A percentile compares a stretch with the other conserved stretches of the same genome.
Evolutionary conservation across 2,329 filamentous ascomycete genomes (phyloP).

Genomic region (Fusarium sp.): DNA sequence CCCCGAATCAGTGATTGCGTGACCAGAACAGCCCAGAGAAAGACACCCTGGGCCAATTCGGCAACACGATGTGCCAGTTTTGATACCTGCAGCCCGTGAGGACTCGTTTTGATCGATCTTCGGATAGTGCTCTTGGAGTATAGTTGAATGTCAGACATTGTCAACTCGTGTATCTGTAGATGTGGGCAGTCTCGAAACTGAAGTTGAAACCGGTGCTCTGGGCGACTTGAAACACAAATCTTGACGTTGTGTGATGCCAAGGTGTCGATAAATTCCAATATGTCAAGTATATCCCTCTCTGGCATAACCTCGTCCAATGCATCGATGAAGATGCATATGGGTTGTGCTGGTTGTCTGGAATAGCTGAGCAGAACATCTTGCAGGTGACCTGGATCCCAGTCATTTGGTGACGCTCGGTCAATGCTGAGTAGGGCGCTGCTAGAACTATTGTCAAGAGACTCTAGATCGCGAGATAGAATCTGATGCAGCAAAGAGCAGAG

Average conservation of each 20-base stretch:
- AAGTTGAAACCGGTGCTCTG: not conserved
- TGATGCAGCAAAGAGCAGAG: constrained; percentile 4
- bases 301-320: not conserved
- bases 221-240: constrained; percentile 9
- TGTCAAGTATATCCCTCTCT: not conserved
- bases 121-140: not conserved
- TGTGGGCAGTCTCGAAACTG: not conserved
- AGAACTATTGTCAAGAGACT: not conserved
- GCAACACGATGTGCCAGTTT: not conserved
- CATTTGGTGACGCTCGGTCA: not conserved
- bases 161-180: constrained; percentile 8
- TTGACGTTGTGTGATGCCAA: not conserved
- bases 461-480: not conserved
- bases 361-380: not conserved
- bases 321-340: constrained; percentile 4
- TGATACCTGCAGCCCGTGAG: rapidly evolving
- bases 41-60: not conserved
- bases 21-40: constrained; percentile 9
- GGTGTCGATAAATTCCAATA: not conserved
- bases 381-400: constrained; percentile 3
- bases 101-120: rapidly evolving
- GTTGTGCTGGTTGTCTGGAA: not conserved
- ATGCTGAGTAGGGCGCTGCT: not conserved
- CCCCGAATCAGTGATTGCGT: constrained; percentile 7
- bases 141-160: not conserved